phyloP scores from a whole-genome alignment of 345 rosid genomes.

The Luvunga scandens region DNA sequence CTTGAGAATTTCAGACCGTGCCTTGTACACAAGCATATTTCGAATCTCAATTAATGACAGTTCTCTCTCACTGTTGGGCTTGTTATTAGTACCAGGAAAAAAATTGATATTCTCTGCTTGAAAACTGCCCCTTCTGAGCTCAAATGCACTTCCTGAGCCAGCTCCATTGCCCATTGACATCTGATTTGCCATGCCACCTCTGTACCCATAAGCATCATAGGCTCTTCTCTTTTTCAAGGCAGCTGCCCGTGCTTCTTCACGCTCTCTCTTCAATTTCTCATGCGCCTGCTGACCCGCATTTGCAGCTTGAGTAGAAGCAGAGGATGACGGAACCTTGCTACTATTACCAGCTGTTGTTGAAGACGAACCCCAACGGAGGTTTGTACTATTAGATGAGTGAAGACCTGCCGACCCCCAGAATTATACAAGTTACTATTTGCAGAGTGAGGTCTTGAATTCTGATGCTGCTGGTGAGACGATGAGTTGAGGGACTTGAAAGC shows the following conservation, averaged over 20 bases:
- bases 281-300: slow-evolving; percentile 34
- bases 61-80: slow-evolving; percentile 38
- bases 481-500: slow-evolving; percentile 35
- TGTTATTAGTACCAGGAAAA: slow-evolving; percentile 27
- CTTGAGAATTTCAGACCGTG: slow-evolving; percentile 34
- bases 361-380: slow-evolving; percentile 32
- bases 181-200: slow-evolving; percentile 31
- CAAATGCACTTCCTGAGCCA: slow-evolving; percentile 26
- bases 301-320: slow-evolving; percentile 32
- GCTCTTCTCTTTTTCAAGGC: slow-evolving; percentile 43
- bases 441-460: slow-evolving; percentile 35
- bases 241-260: slow-evolving; percentile 33
- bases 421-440: slow-evolving; percentile 26
- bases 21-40: slow-evolving; percentile 53
- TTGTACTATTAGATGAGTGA: slow-evolving; percentile 28
- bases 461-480: slow-evolving; percentile 43
- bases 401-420: slow-evolving; percentile 3
- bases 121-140: slow-evolving; percentile 29
- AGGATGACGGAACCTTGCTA: slow-evolving; percentile 26
- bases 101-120: slow-evolving; percentile 32
- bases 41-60: slow-evolving; percentile 44
- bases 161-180: slow-evolving; percentile 31
- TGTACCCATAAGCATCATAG: slow-evolving; percentile 31
- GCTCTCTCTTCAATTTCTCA: slow-evolving; percentile 40
- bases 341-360: slow-evolving; percentile 34